Evolutionary conservation across 2,329 filamentous ascomycete species (phyloP), one percentile per base, ranked within the genome.

Genomic region (Orbilia oligospora): DNA sequence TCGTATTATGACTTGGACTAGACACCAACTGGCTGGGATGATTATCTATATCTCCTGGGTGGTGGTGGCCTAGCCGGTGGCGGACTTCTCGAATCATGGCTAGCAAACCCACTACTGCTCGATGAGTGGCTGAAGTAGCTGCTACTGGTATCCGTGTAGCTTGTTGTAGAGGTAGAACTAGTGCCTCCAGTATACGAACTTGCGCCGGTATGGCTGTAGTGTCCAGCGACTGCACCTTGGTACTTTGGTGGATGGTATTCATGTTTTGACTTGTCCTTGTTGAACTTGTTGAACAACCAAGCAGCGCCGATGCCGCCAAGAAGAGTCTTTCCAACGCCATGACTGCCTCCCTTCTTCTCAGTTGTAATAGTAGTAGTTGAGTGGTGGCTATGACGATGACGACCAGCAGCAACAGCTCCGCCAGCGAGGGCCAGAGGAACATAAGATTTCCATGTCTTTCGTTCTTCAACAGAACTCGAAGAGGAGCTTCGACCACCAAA

Each of bases 71-170:
- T 55, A n/a, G 75, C 64, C 2, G 75, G 75, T 30, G 75, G 75
- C 53, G 68, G 75, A 18, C 18, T 56, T 33, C 75, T 78, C 33
- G 68, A 72, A 12, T 78, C 68, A 41, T 64, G n/a, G 16, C 75
- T 78, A 63, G 55, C 64, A 48, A 69, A 78, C 68, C 75, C 75
- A 72, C 75, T 78, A 78, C 75, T 78, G 75, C 75, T 78, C 55
- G 75, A 78, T 33, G 75, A 78, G 75, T 72, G 68, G 65, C 68
- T 72, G 46, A 78, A 67, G 68, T 78, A 78, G 63, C 69, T 72
- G 58, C 75, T 78, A 49, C 72, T 76, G 14, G 66, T 71, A 56
- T 72, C 63, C n/a, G 75, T 72, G n/a, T 78, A 55, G 24, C 72
- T 65, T 18, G 68, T 63, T 41, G 58, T 78, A 30, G 75, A 78